Base-by-base conservation (phyloP, 371 early-diverging fungal genomes). In the Massospora cicadina region DNA sequence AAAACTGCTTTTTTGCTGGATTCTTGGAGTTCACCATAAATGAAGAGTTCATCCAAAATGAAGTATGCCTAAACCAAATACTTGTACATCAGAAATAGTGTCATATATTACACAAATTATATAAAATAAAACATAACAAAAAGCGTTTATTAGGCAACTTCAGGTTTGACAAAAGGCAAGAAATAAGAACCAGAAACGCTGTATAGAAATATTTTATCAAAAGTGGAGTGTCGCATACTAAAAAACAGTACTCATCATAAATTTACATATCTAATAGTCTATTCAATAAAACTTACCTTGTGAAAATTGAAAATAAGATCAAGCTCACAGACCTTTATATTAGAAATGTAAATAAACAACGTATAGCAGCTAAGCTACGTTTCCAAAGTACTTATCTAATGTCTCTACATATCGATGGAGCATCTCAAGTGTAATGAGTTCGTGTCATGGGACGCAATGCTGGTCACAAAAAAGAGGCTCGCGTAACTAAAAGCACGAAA, bases 381-480 rank as follows among this genome's bases (percentile, higher is more conserved):
- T 98, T 70, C 93, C 86, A 77, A 98, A 98, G 75, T 92, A 95
- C 66, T 91, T 87, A 76, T 98, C 98, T 60, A 98, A 74, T 12
- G 94, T 84, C 71, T 98, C 97, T 54, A 98, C 98, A 72, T 91
- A 98, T 54, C 98, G 88, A 66, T 98, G 98, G 61, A 98, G 91
- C 63, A 95, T 82, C 69, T 98, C 98, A 28, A 98, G 79, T 2
- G 83, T 83, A 32, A 95, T 72, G 21, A 98, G 82, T 70, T 98
- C 98, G 71, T 98, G 69, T 93, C 95, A 65, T 87, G 82, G 33
- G 82, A 72, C 55, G 86, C 90, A 60, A 91, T 89, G 17, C 95
- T 95, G n/a, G 90, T 89, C 2, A 98, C 85, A 73, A 97, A 96
- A 76, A 87, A 97, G 55, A 97, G 76, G 68, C 88, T 87, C 33